A percentile compares a stretch with the other conserved stretches of the same genome.
Conservation (phyloP, 2,329 filamentous ascomycete species). For the Exophiala aquamarina region DNA sequence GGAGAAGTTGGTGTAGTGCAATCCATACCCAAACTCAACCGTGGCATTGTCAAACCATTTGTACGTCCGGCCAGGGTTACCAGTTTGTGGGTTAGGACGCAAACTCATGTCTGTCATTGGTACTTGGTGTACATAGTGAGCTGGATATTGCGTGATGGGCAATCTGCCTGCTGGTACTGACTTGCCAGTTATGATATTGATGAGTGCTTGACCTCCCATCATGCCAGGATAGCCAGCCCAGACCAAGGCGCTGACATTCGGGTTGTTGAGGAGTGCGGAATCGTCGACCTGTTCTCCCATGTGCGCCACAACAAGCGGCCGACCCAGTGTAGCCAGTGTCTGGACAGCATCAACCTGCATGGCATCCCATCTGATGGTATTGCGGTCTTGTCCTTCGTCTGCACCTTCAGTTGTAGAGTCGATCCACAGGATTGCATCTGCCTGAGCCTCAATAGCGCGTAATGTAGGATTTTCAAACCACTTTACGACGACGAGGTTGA, state of each 20-base stretch:
- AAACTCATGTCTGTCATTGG: constrained; percentile 41
- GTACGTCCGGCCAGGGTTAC: constrained; percentile 44
- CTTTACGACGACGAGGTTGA: constrained; percentile 43
- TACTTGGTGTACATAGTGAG: constrained; percentile 42
- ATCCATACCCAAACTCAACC: constrained; percentile 44
- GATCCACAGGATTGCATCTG: constrained; percentile 39
- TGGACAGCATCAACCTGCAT: constrained; percentile 42
- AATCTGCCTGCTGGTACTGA: constrained; percentile 27
- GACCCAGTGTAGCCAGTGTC: constrained; percentile 35
- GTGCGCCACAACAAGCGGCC: constrained; percentile 42
- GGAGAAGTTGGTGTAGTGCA: constrained; percentile 44
- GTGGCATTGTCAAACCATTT: constrained; percentile 42
- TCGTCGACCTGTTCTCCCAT: constrained; percentile 45
- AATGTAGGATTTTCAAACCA: background rate
- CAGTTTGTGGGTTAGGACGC: constrained; percentile 32
- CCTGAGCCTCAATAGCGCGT: constrained; percentile 27
- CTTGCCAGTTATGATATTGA: constrained; percentile 43
- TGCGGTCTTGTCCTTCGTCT: constrained; percentile 41
- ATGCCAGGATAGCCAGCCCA: constrained; percentile 47
- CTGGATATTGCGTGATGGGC: constrained; percentile 7
- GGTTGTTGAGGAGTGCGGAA: constrained; percentile 37
- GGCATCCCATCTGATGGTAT: constrained; percentile 41
- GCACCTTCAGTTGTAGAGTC: constrained; percentile 45
- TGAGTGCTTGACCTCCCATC: constrained; percentile 40
- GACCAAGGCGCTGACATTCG: constrained; percentile 40